A percentile compares a stretch with the other conserved stretches of the same genome.
Conservation (phyloP, 2,329 filamentous ascomycete species). For the Samsoniella hepiali region DNA sequence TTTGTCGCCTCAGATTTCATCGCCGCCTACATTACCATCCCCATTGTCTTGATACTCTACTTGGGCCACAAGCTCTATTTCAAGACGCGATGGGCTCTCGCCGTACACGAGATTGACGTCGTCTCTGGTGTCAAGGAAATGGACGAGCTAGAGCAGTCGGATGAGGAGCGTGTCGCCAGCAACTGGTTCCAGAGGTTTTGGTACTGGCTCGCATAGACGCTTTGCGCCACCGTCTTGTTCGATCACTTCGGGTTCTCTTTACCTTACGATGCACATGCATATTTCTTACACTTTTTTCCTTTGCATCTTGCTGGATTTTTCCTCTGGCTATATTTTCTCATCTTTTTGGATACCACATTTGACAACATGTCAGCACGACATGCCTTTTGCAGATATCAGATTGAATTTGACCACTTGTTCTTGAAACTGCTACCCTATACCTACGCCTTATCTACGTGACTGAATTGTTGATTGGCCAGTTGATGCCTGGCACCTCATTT, state of each 20-base stretch:
- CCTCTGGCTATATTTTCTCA: neutral
- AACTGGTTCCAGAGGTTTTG: slow-evolving; percentile 52
- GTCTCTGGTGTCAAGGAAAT: slow-evolving; percentile 59
- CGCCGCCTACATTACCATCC: slow-evolving; percentile 62
- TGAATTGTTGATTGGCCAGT: neutral
- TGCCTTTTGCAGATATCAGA: neutral
- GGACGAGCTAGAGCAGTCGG: slow-evolving; percentile 53
- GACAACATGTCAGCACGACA: neutral
- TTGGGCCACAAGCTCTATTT: slow-evolving; percentile 55
- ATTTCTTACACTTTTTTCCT: neutral
- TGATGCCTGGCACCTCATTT: neutral
- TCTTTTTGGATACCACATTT: slow-evolving; percentile 13
- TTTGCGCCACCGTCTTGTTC: too few relatives aligned
- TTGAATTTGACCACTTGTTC: neutral
- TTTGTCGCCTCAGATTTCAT: slow-evolving; percentile 64
- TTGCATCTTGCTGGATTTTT: too few relatives aligned
- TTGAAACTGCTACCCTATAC: neutral
- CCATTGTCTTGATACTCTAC: slow-evolving; percentile 61
- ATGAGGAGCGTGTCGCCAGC: slow-evolving; percentile 45
- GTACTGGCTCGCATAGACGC: slow-evolving; percentile 49
- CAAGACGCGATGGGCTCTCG: slow-evolving; percentile 42
- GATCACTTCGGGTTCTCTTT: neutral
- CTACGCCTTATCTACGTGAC: neutral
- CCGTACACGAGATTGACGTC: slow-evolving; percentile 51
- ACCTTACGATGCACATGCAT: slow-evolving; percentile 3